These are phyloP conservation scores for Auricularia heimuer DNA, from an alignment of 768 basidiomycete species.

Conservation along the genomic window DNA sequence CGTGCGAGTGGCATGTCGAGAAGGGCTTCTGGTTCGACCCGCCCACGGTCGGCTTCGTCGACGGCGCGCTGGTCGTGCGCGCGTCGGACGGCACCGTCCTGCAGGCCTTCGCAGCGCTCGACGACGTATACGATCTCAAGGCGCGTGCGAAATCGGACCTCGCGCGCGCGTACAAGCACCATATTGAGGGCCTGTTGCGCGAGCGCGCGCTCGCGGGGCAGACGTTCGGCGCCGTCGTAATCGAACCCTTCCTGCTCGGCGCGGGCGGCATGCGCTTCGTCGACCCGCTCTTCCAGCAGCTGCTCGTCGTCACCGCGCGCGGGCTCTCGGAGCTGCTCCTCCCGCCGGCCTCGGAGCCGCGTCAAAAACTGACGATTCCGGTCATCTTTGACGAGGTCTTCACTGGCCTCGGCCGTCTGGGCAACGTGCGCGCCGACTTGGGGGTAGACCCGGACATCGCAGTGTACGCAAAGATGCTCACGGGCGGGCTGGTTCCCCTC, in stretches of 20 bases:
- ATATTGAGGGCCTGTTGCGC: conserved; percentile 46
- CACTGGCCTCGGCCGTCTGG: conserved; percentile 82
- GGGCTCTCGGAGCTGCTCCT: conserved; percentile 23
- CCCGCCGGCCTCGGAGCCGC: conserved; percentile 10
- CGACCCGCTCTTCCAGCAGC: conserved; percentile 89
- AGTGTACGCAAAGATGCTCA: conserved; percentile 87
- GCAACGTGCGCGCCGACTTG: conserved; percentile 56
- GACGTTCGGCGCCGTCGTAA: conserved; percentile 53
- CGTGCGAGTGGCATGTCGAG: conserved; percentile 92
- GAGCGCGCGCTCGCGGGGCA: conserved; percentile 38
- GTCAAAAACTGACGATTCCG: conserved; percentile 60
- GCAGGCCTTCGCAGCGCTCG: conserved; percentile 34
- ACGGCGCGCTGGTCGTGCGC: conserved; percentile 45
- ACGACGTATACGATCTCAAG: conserved; percentile 61
- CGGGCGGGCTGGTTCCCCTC: conserved; percentile 84
- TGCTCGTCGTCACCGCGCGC: conserved; percentile 75
- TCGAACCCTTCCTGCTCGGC: conserved; percentile 90
- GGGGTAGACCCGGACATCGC: conserved; percentile 77
- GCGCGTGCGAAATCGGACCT: conserved; percentile 49
- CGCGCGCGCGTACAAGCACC: conserved; percentile 49
- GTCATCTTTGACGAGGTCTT: conserved; percentile 97
- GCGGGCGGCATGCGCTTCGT: conserved; percentile 97
- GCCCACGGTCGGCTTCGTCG: conserved; percentile 60
- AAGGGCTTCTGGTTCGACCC: conserved; percentile 93
- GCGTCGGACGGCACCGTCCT: conserved; percentile 5